Base-by-base conservation (phyloP, 495 filamentous ascomycete species). In the Lophiostoma macrostomum region DNA sequence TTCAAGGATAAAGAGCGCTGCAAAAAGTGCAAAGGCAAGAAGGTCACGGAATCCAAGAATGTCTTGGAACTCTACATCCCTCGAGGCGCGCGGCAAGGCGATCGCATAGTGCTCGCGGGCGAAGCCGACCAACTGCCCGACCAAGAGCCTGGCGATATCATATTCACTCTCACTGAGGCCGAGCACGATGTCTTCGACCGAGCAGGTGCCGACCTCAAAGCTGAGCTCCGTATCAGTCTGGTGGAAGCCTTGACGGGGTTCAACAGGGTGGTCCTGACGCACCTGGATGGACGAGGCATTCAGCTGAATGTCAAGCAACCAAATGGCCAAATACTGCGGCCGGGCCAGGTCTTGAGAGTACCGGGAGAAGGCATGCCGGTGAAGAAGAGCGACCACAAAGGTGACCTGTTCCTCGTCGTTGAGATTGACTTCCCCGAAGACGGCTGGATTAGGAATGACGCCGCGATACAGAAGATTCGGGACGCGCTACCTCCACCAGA, bases 1-100 rank as follows among this genome's bases (percentile, higher is more conserved):
- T 95, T 82, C 75, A 86, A 86, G 69, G 88, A 93, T 57, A 96
- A 96, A 75, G 93, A 98, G 56, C 86, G 87, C 67, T 98, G 93
- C 76, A 94, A 91, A 77, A 96, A 94, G 76, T 98, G 94, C 80
- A 96, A 96, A 73, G 93, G 93, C 37, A 83, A 85, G 65, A 80
- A 86, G 43, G 86, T 88, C 3, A 74, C 77, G 27, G 82, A 87
- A 65, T 84, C 88, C 67, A 91, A 85, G 70, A 98, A 97, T 73
- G 85, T 93, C 11, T 72, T 98, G 36, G 94, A 98, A 70, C 82
- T 98, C 30, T 97, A 96, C 72, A 95, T 98, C 51, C 90, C 93
- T 25, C 84, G 85, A 31, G 93, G 93, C 36, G 85, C 90, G 29
- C 82, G 80, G 50, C 81, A 93, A 67, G 91, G 91, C 49, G 93